Percentiles rank a stretch among this genome's conserved stretches.
Conservation (phyloP, 805 yeast genomes). For the Monosporozyma siamensis region DNA sequence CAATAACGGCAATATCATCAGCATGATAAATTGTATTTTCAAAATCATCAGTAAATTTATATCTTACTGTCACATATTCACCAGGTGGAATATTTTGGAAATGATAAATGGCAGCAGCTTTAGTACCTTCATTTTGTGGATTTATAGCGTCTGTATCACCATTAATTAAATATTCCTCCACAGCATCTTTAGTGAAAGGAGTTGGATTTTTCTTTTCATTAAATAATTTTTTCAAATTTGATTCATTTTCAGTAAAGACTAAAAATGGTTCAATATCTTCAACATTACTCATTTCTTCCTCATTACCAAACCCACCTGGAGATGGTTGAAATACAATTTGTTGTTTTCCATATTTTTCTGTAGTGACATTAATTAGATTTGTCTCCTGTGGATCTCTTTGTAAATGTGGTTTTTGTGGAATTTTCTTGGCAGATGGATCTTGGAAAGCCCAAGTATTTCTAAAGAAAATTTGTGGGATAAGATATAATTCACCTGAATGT, state of each 20-base stretch:
- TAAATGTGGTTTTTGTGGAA: conserved; percentile 43
- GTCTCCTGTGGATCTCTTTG: conserved; percentile 30
- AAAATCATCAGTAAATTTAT: conserved; percentile 46
- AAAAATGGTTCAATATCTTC: conserved; percentile 67
- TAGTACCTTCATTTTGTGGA: conserved; percentile 67
- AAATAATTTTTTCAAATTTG: conserved; percentile 63
- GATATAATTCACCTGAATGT: conserved; percentile 76
- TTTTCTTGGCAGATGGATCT: conserved; percentile 23
- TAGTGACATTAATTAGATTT: conserved; percentile 50
- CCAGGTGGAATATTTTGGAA: conserved; percentile 80
- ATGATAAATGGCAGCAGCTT: conserved; percentile 73
- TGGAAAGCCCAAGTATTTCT: conserved; percentile 95
- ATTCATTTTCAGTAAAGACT: conserved; percentile 83
- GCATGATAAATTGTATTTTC: conserved; percentile 23
- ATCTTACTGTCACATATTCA: conserved; percentile 81
- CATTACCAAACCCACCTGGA: conserved; percentile 52
- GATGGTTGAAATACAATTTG: conserved; percentile 73
- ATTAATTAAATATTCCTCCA: conserved; percentile 67
- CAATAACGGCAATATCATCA: conserved; percentile 38
- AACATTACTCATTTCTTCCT: conserved; percentile 8
- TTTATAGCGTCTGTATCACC: conserved; percentile 54
- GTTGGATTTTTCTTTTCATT: conserved; percentile 47
- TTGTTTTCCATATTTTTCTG: conserved; percentile 59
- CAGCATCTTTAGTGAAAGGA: conserved; percentile 74
- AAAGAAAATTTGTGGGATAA: conserved; percentile 74